Base-by-base conservation (phyloP, 2,329 filamentous ascomycete species). In the Penicillium sp. region DNA sequence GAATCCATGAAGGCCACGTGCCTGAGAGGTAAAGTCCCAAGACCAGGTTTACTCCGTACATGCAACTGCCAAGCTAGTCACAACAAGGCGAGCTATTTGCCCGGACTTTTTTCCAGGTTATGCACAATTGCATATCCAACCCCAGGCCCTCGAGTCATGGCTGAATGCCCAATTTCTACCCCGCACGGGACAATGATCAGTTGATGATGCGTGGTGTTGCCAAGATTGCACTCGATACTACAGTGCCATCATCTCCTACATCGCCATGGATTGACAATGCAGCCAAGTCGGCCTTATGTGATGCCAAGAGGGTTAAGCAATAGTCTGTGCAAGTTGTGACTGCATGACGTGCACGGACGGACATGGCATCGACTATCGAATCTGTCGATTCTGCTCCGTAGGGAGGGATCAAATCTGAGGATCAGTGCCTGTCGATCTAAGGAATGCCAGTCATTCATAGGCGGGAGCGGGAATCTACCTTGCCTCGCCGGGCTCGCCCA, bases 351-450 rank as follows among this genome's bases (percentile, higher is more conserved):
- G 35, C 35, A 40, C 35, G 35, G 35, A 40, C 30, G 30, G 12
- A 3, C 30, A 16, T 35, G 6, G 30, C 12, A 40, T 20, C 35
- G 35, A 40, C 35, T 33, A 7, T 12, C 30, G 30, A 11, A 33
- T 33, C 30, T 40, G 8, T 18, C n/a, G 35, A 18, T 40, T 9
- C 30, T 35, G 12, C 26, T 28, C 26, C 26, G 26, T 28, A 28
- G 26, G 21, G 21, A 51, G n/a, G 7, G 28, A 43, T 14, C 8
- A n/a, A 24, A 8, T 42, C 16, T 18, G 35, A n/a, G 35, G 49
- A 40, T 30, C 23, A 50, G 50, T 52, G 18, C 50, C 50, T 52
- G 50, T 40, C 50, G 40, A 52, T 52, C 40, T 26, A 4, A 20
- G 35, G 49, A 52, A 52, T 52, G 49, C 30, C 14, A 43, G 6